phyloP scores from a whole-genome alignment of 768 basidiomycete genomes.

The Hydnomerulius pinastri region DNA sequence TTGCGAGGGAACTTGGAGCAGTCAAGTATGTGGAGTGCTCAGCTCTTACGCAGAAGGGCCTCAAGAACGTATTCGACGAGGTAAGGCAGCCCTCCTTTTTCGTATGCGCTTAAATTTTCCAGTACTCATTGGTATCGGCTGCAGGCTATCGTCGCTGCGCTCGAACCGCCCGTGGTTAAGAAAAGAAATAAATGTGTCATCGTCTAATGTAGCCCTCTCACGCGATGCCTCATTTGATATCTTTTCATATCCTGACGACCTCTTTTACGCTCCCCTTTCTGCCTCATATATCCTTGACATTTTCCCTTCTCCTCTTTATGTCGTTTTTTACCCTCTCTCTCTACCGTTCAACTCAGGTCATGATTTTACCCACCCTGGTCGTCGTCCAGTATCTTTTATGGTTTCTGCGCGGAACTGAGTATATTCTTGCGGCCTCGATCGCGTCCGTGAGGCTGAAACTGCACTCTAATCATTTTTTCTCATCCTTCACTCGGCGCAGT shows the following conservation, averaged over 20 bases:
- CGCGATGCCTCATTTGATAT: constrained; percentile 32
- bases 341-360: constrained; percentile 22
- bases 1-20: constrained; percentile 96
- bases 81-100: constrained; percentile 46
- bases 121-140: constrained; percentile 6
- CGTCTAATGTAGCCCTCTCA: constrained; percentile 54
- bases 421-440: constrained; percentile 27
- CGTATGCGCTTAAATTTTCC: background rate
- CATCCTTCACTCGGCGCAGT: constrained; percentile 13
- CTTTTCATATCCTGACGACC: constrained; percentile 37
- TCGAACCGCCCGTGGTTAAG: constrained; percentile 94
- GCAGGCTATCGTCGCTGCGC: constrained; percentile 94
- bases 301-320: constrained; percentile 24
- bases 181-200: constrained; percentile 80
- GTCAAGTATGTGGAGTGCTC: constrained; percentile 99
- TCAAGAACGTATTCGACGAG: constrained; percentile 99
- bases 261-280: constrained; percentile 30
- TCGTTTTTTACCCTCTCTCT: constrained; percentile 16
- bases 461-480: constrained; percentile 24
- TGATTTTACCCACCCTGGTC: constrained; percentile 28
- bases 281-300: constrained; percentile 39
- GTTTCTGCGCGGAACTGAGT: constrained; percentile 27
- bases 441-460: constrained; percentile 24
- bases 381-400: constrained; percentile 21
- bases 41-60: constrained; percentile 96